These are phyloP conservation scores for Colletotrichum camelliae DNA, from an alignment of 2,329 filamentous ascomycete species.

Conservation along the genomic window DNA sequence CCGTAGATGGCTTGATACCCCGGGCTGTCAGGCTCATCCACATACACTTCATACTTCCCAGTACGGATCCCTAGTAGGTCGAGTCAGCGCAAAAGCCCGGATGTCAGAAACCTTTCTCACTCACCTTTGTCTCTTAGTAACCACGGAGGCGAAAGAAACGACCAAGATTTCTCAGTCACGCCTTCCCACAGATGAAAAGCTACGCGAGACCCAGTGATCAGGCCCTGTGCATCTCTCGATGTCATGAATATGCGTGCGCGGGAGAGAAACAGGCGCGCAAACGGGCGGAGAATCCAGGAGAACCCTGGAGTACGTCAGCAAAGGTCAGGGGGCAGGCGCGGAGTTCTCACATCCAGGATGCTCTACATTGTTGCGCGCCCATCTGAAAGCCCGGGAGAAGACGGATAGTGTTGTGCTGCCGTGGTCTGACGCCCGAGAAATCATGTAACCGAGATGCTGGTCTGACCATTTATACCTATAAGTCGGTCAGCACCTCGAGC, in stretches of 20 bases:
- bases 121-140: neutral
- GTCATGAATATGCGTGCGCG: neutral
- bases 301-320: neutral
- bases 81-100: neutral
- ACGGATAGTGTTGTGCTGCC: neutral
- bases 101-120: accelerated
- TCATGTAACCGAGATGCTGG: neutral
- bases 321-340: too few relatives aligned
- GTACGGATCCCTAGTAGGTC: neutral
- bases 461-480: neutral
- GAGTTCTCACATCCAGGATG: neutral
- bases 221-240: neutral
- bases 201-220: neutral
- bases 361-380: neutral
- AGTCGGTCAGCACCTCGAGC: neutral
- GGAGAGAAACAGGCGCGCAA: neutral
- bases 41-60: neutral
- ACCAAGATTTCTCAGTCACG: neutral
- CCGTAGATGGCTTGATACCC: neutral
- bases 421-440: neutral
- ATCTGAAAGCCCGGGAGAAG: neutral
- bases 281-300: neutral
- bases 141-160: neutral
- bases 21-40: neutral
- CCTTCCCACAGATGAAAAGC: neutral